Percentiles rank a stretch among this genome's conserved stretches.
These are phyloP conservation scores for Xylariaceae sp. DNA, from an alignment of 2,329 filamentous ascomycete genomes.

Conservation along the genomic window DNA sequence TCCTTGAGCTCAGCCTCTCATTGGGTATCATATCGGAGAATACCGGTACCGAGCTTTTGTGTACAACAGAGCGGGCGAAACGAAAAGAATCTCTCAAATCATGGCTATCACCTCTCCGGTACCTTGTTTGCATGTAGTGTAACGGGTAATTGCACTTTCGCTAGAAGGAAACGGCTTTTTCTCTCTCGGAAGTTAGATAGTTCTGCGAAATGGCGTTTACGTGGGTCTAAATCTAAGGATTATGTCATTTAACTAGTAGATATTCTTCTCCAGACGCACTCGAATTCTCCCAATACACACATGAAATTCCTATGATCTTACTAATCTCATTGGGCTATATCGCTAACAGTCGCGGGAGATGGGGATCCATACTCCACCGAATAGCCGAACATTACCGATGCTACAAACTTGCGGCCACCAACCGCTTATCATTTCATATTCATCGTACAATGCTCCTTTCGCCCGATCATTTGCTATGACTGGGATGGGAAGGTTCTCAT, in stretches of 20 bases:
- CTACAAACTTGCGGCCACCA: too few species aligned
- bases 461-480: too few species aligned
- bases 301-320: too few species aligned
- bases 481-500: too few species aligned
- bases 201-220: conserved; percentile 11
- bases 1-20: neutral
- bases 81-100: conserved; percentile 18
- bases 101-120: neutral
- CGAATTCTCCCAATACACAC: too few species aligned
- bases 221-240: neutral
- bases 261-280: neutral
- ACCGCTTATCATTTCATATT: too few species aligned
- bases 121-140: conserved; percentile 6
- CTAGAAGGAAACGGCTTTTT: neutral
- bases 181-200: neutral
- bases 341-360: neutral
- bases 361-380: conserved; percentile 13
- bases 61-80: conserved; percentile 1
- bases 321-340: too few species aligned
- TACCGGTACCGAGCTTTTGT: conserved; percentile 6
- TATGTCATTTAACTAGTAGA: neutral
- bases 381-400: conserved; percentile 23
- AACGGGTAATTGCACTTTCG: conserved; percentile 1
- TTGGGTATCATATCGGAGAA: conserved; percentile 9
- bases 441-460: too few species aligned